Evolutionary conservation across 208 protist genomes (phyloP), one percentile per base, ranked within the genome.

Genomic region (Zelonia costaricensis): DNA sequence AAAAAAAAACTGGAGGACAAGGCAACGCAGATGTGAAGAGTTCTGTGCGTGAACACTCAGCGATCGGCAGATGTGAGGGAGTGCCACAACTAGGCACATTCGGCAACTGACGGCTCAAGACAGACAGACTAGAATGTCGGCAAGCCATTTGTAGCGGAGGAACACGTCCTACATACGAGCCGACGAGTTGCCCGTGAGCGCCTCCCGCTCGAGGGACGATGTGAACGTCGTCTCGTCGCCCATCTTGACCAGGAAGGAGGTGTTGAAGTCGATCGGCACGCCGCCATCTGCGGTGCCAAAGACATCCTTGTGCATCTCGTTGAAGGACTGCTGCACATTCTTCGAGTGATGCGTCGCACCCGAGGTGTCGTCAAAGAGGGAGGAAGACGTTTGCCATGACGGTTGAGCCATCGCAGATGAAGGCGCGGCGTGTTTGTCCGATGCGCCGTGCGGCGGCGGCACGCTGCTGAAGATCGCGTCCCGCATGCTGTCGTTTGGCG

Each of bases 161-260:
- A 6, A n/a, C 13, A 8, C 8, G 10, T 35, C 39, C 48, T 43
- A 60, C 2, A 57, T 18, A 16, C 43, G 49, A 45, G 55, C 35
- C 23, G 18, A 36, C 25, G 65, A 31, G 43, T 56, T 54, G 7
- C 80, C 84, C 10, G 67, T 80, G 20, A 89, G 45, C 4, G 16
- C 52, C 25, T 82, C 78, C 38, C 76, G 47, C 20, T 83, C 79
- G 3, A 86, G 59, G 23, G 74, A 84, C 0, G 87, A 82, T 5
- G 68, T 84, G 38, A 93, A 93, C n/a, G 86, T 69, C 12, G 64
- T 84, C 28, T 83, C 77, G 35, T 87, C 82, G 48, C 79, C 76
- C 87, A 93, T 93, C 57, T 89, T 89, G 22, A 93, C 84, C 35
- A 83, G 38, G 70, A 93, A 93, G 4, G 87, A 91, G 3, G 78